A percentile compares a stretch with the other conserved stretches of the same genome.
Evolutionary conservation across 352 stramenopile species (phyloP).

Genomic region (Phytophthora crassamura): DNA sequence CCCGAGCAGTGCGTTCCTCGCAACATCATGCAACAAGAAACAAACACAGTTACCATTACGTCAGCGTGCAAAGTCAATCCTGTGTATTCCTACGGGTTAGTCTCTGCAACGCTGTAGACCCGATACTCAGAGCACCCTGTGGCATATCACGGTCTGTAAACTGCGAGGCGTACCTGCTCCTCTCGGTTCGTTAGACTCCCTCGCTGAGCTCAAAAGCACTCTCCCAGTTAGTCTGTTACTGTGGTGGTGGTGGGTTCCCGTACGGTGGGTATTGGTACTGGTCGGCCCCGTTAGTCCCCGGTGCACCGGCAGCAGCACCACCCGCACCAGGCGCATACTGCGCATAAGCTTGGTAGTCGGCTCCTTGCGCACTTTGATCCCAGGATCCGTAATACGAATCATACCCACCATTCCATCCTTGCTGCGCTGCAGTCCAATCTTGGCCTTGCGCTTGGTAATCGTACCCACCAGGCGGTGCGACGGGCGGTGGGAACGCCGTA

Average conservation of each 20-base stretch:
- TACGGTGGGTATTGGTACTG: conserved; percentile 64
- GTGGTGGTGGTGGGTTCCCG: conserved; percentile 30
- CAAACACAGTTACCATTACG: conserved; percentile 23
- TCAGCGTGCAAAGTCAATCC: conserved; percentile 41
- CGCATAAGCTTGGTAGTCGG: conserved; percentile 48
- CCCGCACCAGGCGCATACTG: conserved; percentile 36
- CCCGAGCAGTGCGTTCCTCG: conserved; percentile 2
- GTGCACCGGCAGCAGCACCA: conserved; percentile 21
- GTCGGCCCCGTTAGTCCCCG: conserved; percentile 27
- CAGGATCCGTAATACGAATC: conserved; percentile 63
- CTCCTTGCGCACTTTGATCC: conserved; percentile 39
- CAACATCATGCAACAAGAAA: conserved; percentile 21
- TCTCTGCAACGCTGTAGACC: conserved; percentile 27
- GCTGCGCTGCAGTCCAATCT: conserved; percentile 37
- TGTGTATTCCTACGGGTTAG: conserved; percentile 49
- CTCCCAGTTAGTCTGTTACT: conserved; percentile 39
- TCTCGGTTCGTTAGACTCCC: conserved; percentile 6
- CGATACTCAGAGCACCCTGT: conserved; percentile 9
- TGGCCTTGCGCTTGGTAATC: conserved; percentile 45
- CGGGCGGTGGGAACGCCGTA: conserved; percentile 59
- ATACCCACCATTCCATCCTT: conserved; percentile 51
- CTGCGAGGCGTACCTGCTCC: conserved; percentile 33
- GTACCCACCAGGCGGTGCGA: conserved; percentile 43
- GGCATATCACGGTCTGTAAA: conserved; percentile 24
- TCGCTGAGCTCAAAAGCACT: conserved; percentile 20